A percentile compares a stretch with the other conserved stretches of the same genome.
Evolutionary conservation across 352 stramenopile species (phyloP).

Genomic region (Phytophthora palmivora): DNA sequence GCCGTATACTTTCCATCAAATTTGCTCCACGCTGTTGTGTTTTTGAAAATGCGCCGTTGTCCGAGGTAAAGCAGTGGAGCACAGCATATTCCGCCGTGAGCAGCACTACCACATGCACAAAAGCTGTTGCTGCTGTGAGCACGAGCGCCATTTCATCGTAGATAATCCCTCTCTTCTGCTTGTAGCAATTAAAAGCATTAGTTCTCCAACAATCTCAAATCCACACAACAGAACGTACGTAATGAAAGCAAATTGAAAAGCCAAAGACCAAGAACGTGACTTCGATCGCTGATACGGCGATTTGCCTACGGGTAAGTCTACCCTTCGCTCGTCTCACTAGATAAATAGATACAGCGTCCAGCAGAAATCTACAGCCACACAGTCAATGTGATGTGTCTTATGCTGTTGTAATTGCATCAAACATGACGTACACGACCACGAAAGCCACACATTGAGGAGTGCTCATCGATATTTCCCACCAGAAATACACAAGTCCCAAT

Average conservation of each 20-base stretch:
- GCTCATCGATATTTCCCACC: conserved; percentile 1
- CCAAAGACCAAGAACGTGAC: conserved; percentile 31
- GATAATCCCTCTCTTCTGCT: conserved; percentile 37
- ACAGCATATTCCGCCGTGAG: conserved; percentile 36
- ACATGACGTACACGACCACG: conserved; percentile 22
- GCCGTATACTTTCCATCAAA: conserved; percentile 32
- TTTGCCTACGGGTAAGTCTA: conserved; percentile 21
- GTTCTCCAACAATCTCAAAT: neutral
- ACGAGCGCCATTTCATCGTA: conserved; percentile 45
- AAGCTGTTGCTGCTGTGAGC: conserved; percentile 37
- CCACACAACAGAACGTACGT: conserved; percentile 12
- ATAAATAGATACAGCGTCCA: conserved; percentile 35
- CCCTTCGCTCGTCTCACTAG: conserved; percentile 16
- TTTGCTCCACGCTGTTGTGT: conserved; percentile 21
- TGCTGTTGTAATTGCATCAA: neutral
- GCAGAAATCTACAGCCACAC: conserved; percentile 23
- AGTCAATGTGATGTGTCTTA: neutral
- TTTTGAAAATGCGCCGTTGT: conserved; percentile 23
- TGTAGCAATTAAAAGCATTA: conserved; percentile 8
- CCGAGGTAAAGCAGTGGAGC: conserved; percentile 23
- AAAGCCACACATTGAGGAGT: conserved; percentile 25
- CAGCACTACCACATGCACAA: conserved; percentile 44
- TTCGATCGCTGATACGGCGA: conserved; percentile 34
- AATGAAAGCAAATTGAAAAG: conserved; percentile 48
- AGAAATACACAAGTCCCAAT: conserved; percentile 14